Percentiles rank a stretch among this genome's conserved stretches.
These are phyloP conservation scores for Phytophthora fragariae DNA, from an alignment of 352 stramenopile species.

Conservation along the genomic window DNA sequence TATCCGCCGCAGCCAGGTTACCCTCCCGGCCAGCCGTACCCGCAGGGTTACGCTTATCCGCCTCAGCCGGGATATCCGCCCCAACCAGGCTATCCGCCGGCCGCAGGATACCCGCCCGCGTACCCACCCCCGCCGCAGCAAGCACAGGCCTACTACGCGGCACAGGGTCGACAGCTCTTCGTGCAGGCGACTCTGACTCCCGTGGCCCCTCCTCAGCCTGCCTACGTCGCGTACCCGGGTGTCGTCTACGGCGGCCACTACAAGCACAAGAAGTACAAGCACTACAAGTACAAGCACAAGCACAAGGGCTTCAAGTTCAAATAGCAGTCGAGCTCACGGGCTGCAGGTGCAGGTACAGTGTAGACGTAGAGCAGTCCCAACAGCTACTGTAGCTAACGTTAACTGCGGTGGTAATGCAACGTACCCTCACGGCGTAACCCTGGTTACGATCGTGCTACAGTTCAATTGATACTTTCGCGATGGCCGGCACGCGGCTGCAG, in stretches of 20 bases:
- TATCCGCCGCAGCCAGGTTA: constrained; percentile 33
- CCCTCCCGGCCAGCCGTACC: constrained; percentile 41
- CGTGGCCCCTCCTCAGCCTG: constrained; percentile 42
- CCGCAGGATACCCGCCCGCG: constrained; percentile 37
- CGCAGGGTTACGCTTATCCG: constrained; percentile 32
- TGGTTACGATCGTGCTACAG: constrained; percentile 5
- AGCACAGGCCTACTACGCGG: constrained; percentile 71
- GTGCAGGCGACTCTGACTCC: constrained; percentile 61
- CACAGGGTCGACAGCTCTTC: constrained; percentile 74
- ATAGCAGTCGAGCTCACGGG: constrained; percentile 10
- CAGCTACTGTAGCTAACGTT: background rate
- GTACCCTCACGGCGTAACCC: background rate
- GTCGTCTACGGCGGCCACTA: constrained; percentile 64
- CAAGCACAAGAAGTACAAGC: constrained; percentile 68
- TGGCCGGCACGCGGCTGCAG: constrained; percentile 79
- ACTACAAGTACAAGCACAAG: constrained; percentile 60
- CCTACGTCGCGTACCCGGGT: constrained; percentile 69
- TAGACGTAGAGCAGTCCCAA: background rate
- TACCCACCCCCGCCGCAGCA: constrained; percentile 54
- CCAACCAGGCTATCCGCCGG: constrained; percentile 47
- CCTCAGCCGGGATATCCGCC: constrained; percentile 40
- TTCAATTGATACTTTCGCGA: constrained; percentile 28
- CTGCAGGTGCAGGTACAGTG: background rate
- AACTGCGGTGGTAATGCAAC: constrained; percentile 5
- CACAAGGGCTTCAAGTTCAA: constrained; percentile 70